phyloP scores from a whole-genome alignment of 2,329 filamentous ascomycete genomes.

The Geosmithia putterillii region DNA sequence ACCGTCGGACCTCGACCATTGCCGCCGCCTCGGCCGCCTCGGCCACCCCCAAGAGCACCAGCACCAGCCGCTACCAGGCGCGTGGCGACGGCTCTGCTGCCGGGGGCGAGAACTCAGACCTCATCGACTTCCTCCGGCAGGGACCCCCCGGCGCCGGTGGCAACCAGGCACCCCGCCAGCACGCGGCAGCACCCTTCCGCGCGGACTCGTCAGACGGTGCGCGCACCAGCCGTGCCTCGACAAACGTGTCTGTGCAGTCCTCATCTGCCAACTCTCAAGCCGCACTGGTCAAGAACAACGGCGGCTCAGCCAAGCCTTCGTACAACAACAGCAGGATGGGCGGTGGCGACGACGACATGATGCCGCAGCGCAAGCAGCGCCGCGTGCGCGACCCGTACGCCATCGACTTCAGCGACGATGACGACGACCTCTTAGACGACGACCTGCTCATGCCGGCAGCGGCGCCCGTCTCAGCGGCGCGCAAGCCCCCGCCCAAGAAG shows the following conservation, averaged over 20 bases:
- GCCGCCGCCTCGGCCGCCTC: constrained; percentile 15
- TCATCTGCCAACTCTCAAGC: constrained; percentile 67
- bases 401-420: constrained; percentile 70
- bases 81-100: constrained; percentile 55
- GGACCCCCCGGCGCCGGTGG: constrained; percentile 56
- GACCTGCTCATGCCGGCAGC: constrained; percentile 20
- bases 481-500: constrained; percentile 26
- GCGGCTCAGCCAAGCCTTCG: too few relatives aligned
- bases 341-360: constrained; percentile 32
- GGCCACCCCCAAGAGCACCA: constrained; percentile 20
- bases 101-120: constrained; percentile 59
- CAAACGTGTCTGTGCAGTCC: constrained; percentile 41
- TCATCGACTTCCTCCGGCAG: constrained; percentile 91
- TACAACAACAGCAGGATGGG: too few relatives aligned
- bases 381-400: constrained; percentile 83
- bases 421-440: constrained; percentile 36
- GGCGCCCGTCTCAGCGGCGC: constrained; percentile 16
- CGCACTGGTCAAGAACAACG: constrained; percentile 46
- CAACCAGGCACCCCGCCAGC: constrained; percentile 66
- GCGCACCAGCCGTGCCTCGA: constrained; percentile 43
- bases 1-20: constrained; percentile 19
- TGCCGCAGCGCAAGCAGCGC: constrained; percentile 62
- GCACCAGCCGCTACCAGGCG: constrained; percentile 49
- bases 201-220: constrained; percentile 11
- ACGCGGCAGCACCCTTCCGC: constrained; percentile 78